phyloP scores from a whole-genome alignment of 768 basidiomycete genomes.

The Podaxis pistillaris region DNA sequence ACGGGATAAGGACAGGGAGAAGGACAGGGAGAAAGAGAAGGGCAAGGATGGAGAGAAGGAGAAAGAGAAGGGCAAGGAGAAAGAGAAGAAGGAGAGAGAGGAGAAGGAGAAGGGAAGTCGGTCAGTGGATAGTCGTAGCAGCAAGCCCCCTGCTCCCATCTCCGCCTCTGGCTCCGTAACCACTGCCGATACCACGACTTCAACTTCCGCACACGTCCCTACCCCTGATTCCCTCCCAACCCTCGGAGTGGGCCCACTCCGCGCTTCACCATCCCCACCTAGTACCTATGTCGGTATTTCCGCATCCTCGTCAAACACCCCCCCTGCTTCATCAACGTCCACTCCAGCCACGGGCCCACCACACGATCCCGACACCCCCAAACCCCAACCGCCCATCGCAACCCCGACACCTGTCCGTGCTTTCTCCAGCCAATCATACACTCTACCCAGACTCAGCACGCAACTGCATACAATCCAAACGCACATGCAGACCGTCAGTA shows the following conservation, averaged over 20 bases:
- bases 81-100: slow-evolving; percentile 32
- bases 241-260: background rate
- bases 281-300: background rate
- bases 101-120: slow-evolving; percentile 32
- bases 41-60: slow-evolving; percentile 18
- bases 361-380: background rate
- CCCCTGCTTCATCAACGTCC: background rate
- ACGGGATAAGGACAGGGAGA: slow-evolving; percentile 23
- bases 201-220: background rate
- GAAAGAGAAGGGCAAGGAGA: slow-evolving; percentile 37
- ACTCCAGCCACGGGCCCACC: background rate
- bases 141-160: slow-evolving; percentile 7
- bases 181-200: slow-evolving; percentile 5
- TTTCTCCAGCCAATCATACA: background rate
- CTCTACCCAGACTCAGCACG: slow-evolving; percentile 7
- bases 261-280: background rate
- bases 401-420: background rate
- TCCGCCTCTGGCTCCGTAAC: slow-evolving; percentile 1
- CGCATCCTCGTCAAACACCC: background rate
- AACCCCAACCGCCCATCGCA: background rate
- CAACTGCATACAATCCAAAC: slow-evolving; percentile 5
- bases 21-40: slow-evolving; percentile 36
- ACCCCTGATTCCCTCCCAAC: background rate
- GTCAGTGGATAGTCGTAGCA: slow-evolving; percentile 27
- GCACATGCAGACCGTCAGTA: slow-evolving; percentile 15